Base-by-base conservation (phyloP, 2,329 filamentous ascomycete genomes). In the Trichophyton benhamiae region DNA sequence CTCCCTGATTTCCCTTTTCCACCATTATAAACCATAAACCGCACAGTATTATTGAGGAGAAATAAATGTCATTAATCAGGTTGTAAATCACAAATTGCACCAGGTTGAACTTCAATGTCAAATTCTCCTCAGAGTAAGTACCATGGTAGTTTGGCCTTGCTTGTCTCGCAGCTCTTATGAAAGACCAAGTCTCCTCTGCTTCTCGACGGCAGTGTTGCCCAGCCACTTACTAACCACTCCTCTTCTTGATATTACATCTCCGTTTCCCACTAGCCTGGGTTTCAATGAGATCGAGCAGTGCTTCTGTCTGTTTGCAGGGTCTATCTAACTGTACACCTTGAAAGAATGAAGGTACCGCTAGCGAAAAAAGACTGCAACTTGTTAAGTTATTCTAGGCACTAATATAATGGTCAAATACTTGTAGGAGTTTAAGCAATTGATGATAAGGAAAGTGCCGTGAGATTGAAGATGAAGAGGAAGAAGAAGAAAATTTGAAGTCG, bases 321-420 rank as follows among this genome's bases (percentile, higher is more conserved):
- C 91, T 95, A 96, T 96, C 91, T 95, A 96, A 92, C 90, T 82
- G 87, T 85, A 86, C 83, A 82, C 88, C 87, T 88, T 89, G 84
- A 75, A 76, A 74, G 72, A 77, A 77, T 44, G 83, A 88, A 91
- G 89, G 88, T 87, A 87, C 88, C 84, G 91, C 88, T 96, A 96
- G 91, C 91, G 91, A 91, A 95, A 91, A 91, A 89, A 88, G 87
- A 87, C 87, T 89, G 87, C 86, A 55, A 55, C 52, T 55, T 22
- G 9, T 17, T 13, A 9, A 64, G 77, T 88, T 79, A 74, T 73
- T 96, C 88, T 96, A 74, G 89, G 89, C 91, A 94, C 85, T 79
- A 77, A 84, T 59, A 58, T 82, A 94, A 96, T 96, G 91, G 85
- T 91, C 90, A 89, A 83, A 83, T 87, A 85, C 82, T 85, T 83